A percentile compares a stretch with the other conserved stretches of the same genome.
Conservation (phyloP, 2,329 filamentous ascomycete genomes). For the Fusarium sp. region DNA sequence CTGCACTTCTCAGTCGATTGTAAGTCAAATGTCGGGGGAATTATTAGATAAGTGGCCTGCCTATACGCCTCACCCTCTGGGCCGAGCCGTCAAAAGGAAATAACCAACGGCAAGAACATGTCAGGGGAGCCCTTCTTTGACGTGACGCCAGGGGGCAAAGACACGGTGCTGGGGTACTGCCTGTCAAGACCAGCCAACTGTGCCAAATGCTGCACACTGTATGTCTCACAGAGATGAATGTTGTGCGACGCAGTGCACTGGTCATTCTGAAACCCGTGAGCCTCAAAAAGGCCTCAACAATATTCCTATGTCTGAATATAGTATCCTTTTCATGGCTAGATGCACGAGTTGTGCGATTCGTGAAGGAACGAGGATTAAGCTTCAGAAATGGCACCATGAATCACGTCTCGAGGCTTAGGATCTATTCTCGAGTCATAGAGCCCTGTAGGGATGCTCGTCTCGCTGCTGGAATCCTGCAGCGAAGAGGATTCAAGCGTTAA, state of each 20-base stretch:
- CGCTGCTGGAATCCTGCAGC: not conserved
- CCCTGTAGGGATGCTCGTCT: not conserved
- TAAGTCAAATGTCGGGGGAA: constrained; percentile 1
- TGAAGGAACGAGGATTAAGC: not conserved
- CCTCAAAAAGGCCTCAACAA: constrained; percentile 20
- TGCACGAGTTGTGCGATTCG: not conserved
- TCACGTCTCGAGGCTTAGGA: constrained; percentile 1
- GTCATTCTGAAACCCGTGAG: constrained; percentile 17
- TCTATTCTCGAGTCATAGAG: not conserved
- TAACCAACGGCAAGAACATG: not conserved
- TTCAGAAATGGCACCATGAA: not conserved
- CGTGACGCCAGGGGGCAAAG: constrained; percentile 1
- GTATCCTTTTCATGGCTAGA: not conserved
- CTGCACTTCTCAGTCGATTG: not conserved
- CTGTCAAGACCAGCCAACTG: constrained; percentile 25
- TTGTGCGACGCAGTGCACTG: constrained; percentile 22
- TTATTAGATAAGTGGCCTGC: not conserved
- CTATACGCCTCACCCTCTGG: constrained; percentile 2
- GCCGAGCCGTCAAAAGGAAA: not conserved
- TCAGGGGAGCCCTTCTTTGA: constrained; percentile 4
- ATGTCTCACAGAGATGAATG: constrained; percentile 43
- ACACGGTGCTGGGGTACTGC: constrained; percentile 18
- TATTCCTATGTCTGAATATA: not conserved
- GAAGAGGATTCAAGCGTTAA: not conserved
- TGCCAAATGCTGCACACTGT: constrained; percentile 4